Evolutionary conservation across 1,139 yeast species (phyloP), one percentile per base, ranked within the genome.

Genomic region (Suhomyces coccinellae): DNA sequence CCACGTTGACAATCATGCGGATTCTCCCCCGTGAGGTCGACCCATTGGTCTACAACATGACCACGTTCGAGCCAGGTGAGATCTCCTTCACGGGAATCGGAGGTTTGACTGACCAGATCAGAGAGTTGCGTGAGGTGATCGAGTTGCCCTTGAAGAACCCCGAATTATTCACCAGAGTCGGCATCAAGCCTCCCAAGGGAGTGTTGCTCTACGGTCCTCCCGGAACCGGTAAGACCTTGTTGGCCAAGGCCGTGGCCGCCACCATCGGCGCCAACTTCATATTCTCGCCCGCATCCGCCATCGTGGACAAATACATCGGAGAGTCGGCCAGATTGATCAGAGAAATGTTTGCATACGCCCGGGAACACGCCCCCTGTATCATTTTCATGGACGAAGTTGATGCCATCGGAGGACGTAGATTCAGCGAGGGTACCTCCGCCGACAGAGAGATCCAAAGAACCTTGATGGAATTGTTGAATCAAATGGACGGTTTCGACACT

Each of bases 381-480:
- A 95, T 95, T 55, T 95, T 95, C 65, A 91, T 95, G 97, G 99
- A 95, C 73, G 99, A 95, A 75, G 84, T 95, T 51, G 99, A 95
- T 73, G 99, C 99, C 44, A 95, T 95, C 67, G 99, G 99, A 63
- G 99, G 99, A 44, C 82, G 99, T 58, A 83, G 99, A 68, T 95
- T 95, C 68, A 84, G 95, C 57, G 99, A 95, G 67, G 99, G 99
- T 69, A 93, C 99, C 2, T 87, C 97, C 10, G 99, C 99, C 2
- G 99, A 95, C 72, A 85, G 99, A 67, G 99, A 95, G 69, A 93
- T 95, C 62, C 99, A 95, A 72, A 87, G 99, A 73, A 95, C 99
- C 2, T 77, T 95, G 65, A 93, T 95, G 99, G 99, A 95, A 71
- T 77, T 95, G 62, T 79, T 95, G 58, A 93, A 93, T 63, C 99